A percentile compares a stretch with the other conserved stretches of the same genome.
Conservation (phyloP, 371 early-diverging fungal genomes). For the Smittium culicis region DNA sequence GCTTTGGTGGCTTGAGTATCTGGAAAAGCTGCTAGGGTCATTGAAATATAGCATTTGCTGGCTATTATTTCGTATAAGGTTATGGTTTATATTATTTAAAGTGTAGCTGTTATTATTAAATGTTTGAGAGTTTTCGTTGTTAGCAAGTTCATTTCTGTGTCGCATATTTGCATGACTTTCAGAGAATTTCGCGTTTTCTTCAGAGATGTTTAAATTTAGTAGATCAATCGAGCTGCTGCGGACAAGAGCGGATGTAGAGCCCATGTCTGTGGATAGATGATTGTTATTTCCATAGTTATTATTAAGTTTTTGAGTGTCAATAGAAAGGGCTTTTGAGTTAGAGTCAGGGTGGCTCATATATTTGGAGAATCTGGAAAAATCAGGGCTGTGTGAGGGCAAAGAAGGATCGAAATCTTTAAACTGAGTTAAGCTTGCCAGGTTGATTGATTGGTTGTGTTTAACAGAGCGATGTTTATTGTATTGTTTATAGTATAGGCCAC, state of each 20-base stretch:
- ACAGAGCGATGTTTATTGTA: slow-evolving; percentile 7
- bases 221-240: background rate
- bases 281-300: background rate
- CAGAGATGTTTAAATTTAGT: no score
- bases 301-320: background rate
- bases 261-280: background rate
- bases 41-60: no score
- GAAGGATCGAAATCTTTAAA: background rate
- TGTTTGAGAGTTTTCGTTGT: no score
- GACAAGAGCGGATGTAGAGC: background rate
- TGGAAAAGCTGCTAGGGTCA: no score
- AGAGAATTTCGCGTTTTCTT: no score
- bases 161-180: no score
- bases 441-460: background rate
- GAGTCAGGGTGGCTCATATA: background rate
- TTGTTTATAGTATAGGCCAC: slow-evolving; percentile 68
- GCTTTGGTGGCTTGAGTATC: no score
- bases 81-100: no score
- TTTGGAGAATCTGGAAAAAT: background rate
- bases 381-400: background rate
- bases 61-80: no score
- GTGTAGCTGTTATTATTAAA: no score
- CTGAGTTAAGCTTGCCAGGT: background rate
- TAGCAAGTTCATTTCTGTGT: no score
- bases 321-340: background rate